Base-by-base conservation (phyloP, 176 grass and related monocot genomes). In the Luzula sylvatica region DNA sequence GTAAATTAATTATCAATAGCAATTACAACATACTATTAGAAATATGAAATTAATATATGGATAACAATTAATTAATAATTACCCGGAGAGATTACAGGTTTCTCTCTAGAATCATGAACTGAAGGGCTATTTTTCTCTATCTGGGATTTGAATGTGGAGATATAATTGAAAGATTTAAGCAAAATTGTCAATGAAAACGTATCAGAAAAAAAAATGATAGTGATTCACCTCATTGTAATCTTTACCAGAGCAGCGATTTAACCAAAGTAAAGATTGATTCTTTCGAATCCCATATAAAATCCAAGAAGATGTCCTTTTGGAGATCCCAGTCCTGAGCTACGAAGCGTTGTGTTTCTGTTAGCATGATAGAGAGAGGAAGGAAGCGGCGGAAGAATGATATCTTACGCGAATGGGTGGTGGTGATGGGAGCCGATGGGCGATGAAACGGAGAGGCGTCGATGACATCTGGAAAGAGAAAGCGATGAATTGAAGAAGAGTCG, bases 151-250 rank as follows among this genome's bases (percentile, higher is more conserved):
- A 44, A 15, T 7, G 22, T 16, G 52, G 7, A 28, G 4, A 3
- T 11, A 26, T 23, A 13, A 20, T 27, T 7, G 21, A 20, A 20
- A 14, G 25, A 68, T 26, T 38, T 23, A 41, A 46, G 20, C 38
- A 54, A 32, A 46, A 21, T 11, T 20, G n/a, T n/a, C 9, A 46
- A 46, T 46, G 43, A 46, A 46, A 4, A 16, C 42, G 41, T 21
- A 25, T 14, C 15, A 42, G 11, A 24, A 32, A 23, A 42, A 56
- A n/a, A 55, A 53, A 17, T 3, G 38, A 14, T 53, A 15, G 35
- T 41, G 61, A 53, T 25, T 61, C 19, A 77, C 74, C 57, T 78
- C 58, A 16, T 12, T 3, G 15, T 47, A 39, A 47, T 70, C 58
- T 14, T 51, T 42, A 24, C 40, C 8, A 53, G 58, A 78, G 42